Base-by-base conservation (phyloP, 2,329 filamentous ascomycete species). In the Alternaria novae-zelandiae region DNA sequence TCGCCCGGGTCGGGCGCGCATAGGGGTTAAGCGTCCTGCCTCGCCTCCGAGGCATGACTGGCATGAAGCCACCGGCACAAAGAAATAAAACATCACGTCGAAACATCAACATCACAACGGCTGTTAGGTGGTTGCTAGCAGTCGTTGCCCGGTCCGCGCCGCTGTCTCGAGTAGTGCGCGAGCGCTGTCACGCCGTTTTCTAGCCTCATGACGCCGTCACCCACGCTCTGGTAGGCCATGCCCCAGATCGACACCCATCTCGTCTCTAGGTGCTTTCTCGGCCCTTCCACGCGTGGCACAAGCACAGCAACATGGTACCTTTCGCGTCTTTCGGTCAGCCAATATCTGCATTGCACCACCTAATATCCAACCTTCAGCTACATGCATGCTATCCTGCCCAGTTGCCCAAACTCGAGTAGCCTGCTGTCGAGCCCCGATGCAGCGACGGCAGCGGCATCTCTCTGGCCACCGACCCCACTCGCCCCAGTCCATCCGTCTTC, bases 61-160 rank as follows among this genome's bases (percentile, higher is more conserved):
- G 21, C 36, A 30, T 46, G 41, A 43, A 12, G 10, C 20, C 21
- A 50, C 25, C 28, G 10, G 28, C 49, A 32, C 20, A 17, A 53
- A 25, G 28, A 53, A 51, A n/a, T 11, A 53, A 41, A 53, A 13
- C 46, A 8, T 50, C 46, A 7, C 46, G n/a, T 20, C 21, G n/a
- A 20, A 56, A 21, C 36, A 20, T 17, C 20, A 32, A 25, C 17
- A 12, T 25, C 6, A 15, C 51, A 65, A 57, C 57, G 62, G 57
- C 57, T 61, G 41, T 47, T 67, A 64, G 57, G 36, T 30, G 43
- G 41, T 25, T 58, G 55, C 55, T 41, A 44, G 36, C 45, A 32
- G 46, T 44, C 30, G 28, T 32, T 50, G 26, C 53, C 45, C 69
- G 69, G 69, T 55, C 67, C 69, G 69, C 67, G 45, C 69, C 67